Evolutionary conservation across 345 rosid species (phyloP), one percentile per base, ranked within the genome.

Genomic region (Syzygium aromaticum): DNA sequence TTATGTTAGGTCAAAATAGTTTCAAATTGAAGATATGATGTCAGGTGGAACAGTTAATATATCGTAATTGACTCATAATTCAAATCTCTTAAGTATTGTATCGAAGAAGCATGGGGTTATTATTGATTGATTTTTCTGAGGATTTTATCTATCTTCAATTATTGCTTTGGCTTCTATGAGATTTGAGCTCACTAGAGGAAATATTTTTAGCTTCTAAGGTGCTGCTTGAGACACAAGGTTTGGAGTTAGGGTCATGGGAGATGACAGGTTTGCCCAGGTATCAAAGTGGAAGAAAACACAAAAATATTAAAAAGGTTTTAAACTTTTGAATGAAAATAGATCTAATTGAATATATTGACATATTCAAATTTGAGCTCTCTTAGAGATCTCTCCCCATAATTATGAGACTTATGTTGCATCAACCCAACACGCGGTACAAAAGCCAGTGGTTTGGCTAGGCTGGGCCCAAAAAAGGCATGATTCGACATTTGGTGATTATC

Each of bases 321-420:
- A 2, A 19, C 0, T 73, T 73, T 33, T 73, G 0, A 73, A 49
- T 73, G 2, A 73, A 33, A 73, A 3, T 11, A 33, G 0, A 73
- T 73, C 1, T 0, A 67, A 67, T 33, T 15, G 10, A 3, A 73
- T 73, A 33, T 33, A 73, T 73, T 73, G 5, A 17, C 13, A 73
- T 33, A 13, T 33, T 33, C 0, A 0, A 73, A 73, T 73, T 33
- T 73, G 46, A 73, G 49, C 25, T 9, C 13, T 73, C 7, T 5
- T 33, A 9, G 1, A 8, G 7, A 73, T 73, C 7, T 73, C 11
- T 3, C 1, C 7, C 0, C 25, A 33, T 73, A 9, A 4, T 6
- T 67, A 17, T 33, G 13, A 11, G 21, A 73, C 7, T 73, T 33
- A 17, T 33, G 7, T 6, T 67, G 21, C 3, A 38, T 33, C 5